Percentiles rank a stretch among this genome's conserved stretches.
phyloP scores from a whole-genome alignment of 2,329 filamentous ascomycete genomes.

The Grosmannia huntii region DNA sequence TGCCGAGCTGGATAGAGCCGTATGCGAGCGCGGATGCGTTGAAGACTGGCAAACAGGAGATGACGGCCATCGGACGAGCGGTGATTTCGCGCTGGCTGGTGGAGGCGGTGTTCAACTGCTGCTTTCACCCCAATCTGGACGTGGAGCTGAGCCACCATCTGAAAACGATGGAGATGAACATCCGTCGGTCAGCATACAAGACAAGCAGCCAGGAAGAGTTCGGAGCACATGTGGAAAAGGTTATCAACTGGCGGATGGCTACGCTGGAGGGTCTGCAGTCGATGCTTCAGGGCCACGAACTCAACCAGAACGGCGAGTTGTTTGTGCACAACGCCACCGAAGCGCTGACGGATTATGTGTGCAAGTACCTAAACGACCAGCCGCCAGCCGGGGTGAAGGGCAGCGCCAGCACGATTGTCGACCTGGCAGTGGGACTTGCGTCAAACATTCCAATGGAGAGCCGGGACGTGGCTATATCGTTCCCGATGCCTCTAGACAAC shows the following conservation, averaged over 20 bases:
- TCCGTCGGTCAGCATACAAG: slow-evolving; percentile 63
- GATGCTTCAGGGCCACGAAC: slow-evolving; percentile 51
- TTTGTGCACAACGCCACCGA: slow-evolving; percentile 60
- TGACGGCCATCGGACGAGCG: slow-evolving; percentile 88
- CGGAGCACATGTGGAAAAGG: slow-evolving; percentile 74
- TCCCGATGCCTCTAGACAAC: slow-evolving; percentile 63
- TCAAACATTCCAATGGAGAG: slow-evolving; percentile 82
- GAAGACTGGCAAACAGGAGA: slow-evolving; percentile 84
- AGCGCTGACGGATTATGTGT: slow-evolving; percentile 55
- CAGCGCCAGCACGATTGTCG: slow-evolving; percentile 82
- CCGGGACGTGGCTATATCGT: slow-evolving; percentile 77
- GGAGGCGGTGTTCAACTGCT: slow-evolving; percentile 80
- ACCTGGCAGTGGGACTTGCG: slow-evolving; percentile 75
- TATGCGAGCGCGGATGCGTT: slow-evolving; percentile 79
- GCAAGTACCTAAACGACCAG: slow-evolving; percentile 62
- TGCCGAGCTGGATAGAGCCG: slow-evolving; percentile 68
- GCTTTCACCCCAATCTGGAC: slow-evolving; percentile 85
- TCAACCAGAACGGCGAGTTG: slow-evolving; percentile 50
- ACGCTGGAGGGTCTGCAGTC: slow-evolving; percentile 83
- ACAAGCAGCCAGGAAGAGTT: slow-evolving; percentile 73
- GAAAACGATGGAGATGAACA: slow-evolving; percentile 78
- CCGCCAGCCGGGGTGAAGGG: slow-evolving; percentile 73
- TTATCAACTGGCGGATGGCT: slow-evolving; percentile 85
- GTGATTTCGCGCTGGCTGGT: slow-evolving; percentile 83
- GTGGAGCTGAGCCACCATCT: slow-evolving; percentile 61